Conservation (phyloP, 345 rosid genomes). For the Citrus cavaleriei region DNA sequence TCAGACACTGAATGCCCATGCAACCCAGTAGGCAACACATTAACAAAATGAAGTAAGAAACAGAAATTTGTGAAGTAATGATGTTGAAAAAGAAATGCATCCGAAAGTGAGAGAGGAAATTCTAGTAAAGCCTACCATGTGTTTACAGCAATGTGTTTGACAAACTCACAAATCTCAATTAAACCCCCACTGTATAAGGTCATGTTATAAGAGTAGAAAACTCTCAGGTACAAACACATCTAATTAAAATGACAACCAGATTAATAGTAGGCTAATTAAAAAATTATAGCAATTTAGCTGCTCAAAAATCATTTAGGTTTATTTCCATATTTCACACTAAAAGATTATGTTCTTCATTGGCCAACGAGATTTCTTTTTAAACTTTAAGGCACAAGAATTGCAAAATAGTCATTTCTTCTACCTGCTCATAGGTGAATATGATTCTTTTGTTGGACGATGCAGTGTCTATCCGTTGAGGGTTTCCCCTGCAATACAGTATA, state of each 20-base stretch:
- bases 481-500: conserved; percentile 56
- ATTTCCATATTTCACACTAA: not conserved
- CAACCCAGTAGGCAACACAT: conserved; percentile 17
- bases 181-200: not conserved
- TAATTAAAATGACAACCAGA: not conserved
- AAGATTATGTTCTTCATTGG: not conserved
- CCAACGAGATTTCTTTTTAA: not conserved
- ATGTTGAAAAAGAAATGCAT: not conserved
- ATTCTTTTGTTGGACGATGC: conserved; percentile 73
- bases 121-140: not conserved
- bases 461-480: conserved; percentile 91
- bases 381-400: not conserved
- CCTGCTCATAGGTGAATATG: conserved; percentile 91
- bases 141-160: not conserved
- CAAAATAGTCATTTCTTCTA: conserved; percentile 18
- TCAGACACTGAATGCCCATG: conserved; percentile 64
- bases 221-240: not conserved
- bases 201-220: not conserved
- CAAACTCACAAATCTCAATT: not conserved
- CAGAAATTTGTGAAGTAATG: not conserved
- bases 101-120: not conserved
- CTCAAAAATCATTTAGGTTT: not conserved
- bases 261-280: not conserved
- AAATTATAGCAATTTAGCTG: not conserved
- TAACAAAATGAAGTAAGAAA: not conserved